These are phyloP conservation scores for Lenzites betulinus DNA, from an alignment of 768 basidiomycete genomes.

Conservation along the genomic window DNA sequence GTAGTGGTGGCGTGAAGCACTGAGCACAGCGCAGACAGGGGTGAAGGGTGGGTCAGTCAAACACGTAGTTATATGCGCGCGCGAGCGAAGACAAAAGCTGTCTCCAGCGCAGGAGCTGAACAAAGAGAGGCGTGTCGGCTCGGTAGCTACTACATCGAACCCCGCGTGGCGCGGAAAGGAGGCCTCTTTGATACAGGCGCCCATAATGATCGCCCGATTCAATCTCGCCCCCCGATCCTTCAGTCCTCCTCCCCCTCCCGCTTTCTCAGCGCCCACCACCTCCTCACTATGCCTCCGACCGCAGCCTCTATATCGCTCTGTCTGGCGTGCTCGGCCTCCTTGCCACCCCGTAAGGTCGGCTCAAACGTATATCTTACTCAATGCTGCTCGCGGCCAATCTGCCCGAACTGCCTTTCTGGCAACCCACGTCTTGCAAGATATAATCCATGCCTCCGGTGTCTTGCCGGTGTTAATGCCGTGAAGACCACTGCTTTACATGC, in stretches of 20 bases:
- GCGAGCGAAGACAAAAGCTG: neutral
- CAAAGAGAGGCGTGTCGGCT: conserved; percentile 12
- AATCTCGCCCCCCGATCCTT: neutral
- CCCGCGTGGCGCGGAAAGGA: neutral
- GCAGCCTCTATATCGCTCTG: conserved; percentile 20
- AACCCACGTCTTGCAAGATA: conserved; percentile 71
- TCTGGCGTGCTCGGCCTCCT: conserved; percentile 32
- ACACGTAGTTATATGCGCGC: too few relatives aligned
- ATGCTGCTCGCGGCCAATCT: conserved; percentile 71
- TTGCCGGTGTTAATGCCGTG: conserved; percentile 46
- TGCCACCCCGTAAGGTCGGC: conserved; percentile 25
- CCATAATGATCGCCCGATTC: conserved; percentile 7
- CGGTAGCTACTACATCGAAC: conserved; percentile 3
- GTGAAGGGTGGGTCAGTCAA: too few relatives aligned
- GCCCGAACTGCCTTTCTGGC: conserved; percentile 51
- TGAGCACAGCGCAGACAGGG: too few relatives aligned
- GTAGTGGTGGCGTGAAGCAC: neutral
- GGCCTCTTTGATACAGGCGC: neutral
- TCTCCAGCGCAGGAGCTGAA: neutral
- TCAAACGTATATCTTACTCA: conserved; percentile 48
- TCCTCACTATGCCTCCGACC: conserved; percentile 5
- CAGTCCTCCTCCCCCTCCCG: too few relatives aligned
- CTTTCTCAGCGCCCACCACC: neutral
- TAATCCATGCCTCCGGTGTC: conserved; percentile 71
- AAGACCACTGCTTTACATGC: conserved; percentile 1